Base-by-base conservation (phyloP, 106 monocot species). In the Dendrobium nobile region DNA sequence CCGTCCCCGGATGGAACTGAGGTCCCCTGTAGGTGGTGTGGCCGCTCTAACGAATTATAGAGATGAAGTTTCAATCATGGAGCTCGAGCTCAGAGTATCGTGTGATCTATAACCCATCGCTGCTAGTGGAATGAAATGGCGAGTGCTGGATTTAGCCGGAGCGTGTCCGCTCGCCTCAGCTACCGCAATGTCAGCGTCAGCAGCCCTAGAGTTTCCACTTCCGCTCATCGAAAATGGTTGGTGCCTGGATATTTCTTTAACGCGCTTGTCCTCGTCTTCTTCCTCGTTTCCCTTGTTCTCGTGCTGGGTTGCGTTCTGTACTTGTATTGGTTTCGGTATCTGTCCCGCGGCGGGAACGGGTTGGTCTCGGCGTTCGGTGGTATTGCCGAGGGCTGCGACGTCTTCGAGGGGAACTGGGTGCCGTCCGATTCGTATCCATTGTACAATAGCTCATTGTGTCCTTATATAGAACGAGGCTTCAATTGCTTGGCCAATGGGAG, bases 401-500 rank as follows among this genome's bases (percentile, higher is more conserved):
- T 92, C n/a, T 90, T 94, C 70, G 91, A 94, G 47, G 98, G 98
- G 19, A 86, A 73, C 54, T 95, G 98, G 98, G 84, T 93, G n/a
- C 87, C 42, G 20, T 89, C 91, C 41, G 72, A 81, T 17, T 40
- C 73, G 5, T 88, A 88, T 47, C 98, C 98, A 0, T 45, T 95
- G 33, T 99, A 99, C 82, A 99, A 99, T 67, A 93, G 98, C 77
- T 91, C 95, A 6, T 44, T 80, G 42, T 99, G 98, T 48, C 92
- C 98, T 0, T 99, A 95, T 58, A 89, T 80, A 11, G 98, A 99
- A 76, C 78, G 95, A 41, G 95, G 98, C 0, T 99, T 99, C 84
- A 91, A 99, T 85, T 99, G 98, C 81, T 80, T 95, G 83, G 95
- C 92, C 41, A 99, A 99, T 75, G 98, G 98, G 40, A 88, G 95